Percentiles rank a stretch among this genome's conserved stretches.
phyloP scores from a whole-genome alignment of 306 rosid species.

The Malus domestica region ASM211411v1 NC_041799.1:1077501-1078000 shows the following conservation, averaged over 20 bases:
- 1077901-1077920: not conserved
- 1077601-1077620: not conserved
- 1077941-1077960: too few relatives aligned
- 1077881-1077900: fast-evolving
- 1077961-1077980: too few relatives aligned
- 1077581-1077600: not conserved
- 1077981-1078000: too few relatives aligned
- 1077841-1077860: not conserved
- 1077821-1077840: constrained; percentile 4
- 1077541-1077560: not conserved
- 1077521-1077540: too few relatives aligned
- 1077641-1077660: not conserved
- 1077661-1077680: not conserved
- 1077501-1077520: too few relatives aligned
- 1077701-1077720: too few relatives aligned
- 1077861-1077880: not conserved
- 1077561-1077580: not conserved
- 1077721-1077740: too few relatives aligned
- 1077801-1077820: not conserved
- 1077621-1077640: too few relatives aligned
- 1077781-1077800: not conserved
- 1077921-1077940: not conserved
- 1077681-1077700: not conserved
- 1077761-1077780: too few relatives aligned
- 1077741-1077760: too few relatives aligned